Evolutionary conservation across 805 yeast genomes (phyloP), one percentile per base, ranked within the genome.

Genomic region (Torulaspora maleeae): DNA sequence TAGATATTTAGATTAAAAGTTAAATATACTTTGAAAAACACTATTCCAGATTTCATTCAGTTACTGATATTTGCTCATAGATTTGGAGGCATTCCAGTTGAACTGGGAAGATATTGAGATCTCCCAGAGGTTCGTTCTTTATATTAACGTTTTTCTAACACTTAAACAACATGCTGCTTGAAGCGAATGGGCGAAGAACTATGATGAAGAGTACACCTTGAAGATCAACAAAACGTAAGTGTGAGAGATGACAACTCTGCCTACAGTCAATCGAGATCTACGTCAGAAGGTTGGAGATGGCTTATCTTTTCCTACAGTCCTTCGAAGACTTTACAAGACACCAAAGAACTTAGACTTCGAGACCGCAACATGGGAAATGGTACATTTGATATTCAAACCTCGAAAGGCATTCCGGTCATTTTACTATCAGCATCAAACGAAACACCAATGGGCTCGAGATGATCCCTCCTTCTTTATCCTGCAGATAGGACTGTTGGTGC

Each of bases 321-420:
- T 71, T 39, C 64, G 61, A 49, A 64, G 86, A 41, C 62, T 82
- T 32, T 69, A 83, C 51, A 79, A 80, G 53, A 90, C 95, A 1
- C 85, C 82, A 7, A 55, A 48, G 40, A 82, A 95, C 0, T 71
- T 89, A 44, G 96, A 90, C 66, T 86, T 89, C 58, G 97, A 90
- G 64, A 86, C 95, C 1, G 96, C 96, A 11, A 74, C 81, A 48
- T 90, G 96, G 96, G 97, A 90, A 63, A 82, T 89, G 66, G 70
- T 83, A 49, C 77, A 87, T 58, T 68, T 89, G 44, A 70, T 89
- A 12, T 70, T 80, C 22, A 77, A 82, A 34, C 97, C 97, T 1
- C 78, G 82, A 56, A 81, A 86, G 50, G 95, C 89, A 58, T 89
- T 85, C 69, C 76, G 86, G 51, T 78, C 89, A 16, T 76, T 87